Percentiles rank a stretch among this genome's conserved stretches.
These are phyloP conservation scores for Fusarium virguliforme DNA, from an alignment of 2,329 filamentous ascomycete species.

Conservation along the genomic window DNA sequence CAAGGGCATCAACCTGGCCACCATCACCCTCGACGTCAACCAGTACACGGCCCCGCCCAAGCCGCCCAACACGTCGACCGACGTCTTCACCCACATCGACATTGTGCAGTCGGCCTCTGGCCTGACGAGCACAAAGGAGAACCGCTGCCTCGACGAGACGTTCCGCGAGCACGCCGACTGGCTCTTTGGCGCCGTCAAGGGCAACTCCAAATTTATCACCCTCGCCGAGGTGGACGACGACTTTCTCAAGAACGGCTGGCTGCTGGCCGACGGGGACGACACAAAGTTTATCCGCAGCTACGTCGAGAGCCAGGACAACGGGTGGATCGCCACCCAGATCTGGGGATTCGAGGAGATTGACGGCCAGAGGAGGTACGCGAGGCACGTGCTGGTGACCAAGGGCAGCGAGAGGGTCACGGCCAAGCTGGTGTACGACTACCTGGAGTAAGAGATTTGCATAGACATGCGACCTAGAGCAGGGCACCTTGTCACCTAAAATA, in stretches of 20 bases:
- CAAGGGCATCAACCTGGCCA: conserved; percentile 79
- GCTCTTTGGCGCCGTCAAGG: conserved; percentile 82
- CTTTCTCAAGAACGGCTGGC: conserved; percentile 72
- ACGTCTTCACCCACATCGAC: conserved; percentile 73
- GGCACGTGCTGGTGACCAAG: conserved; percentile 70
- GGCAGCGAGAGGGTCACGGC: conserved; percentile 64
- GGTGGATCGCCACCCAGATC: conserved; percentile 71
- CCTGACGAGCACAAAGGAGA: conserved; percentile 75
- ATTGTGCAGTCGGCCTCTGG: conserved; percentile 82
- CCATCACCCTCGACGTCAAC: conserved; percentile 76
- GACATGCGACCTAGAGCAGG: conserved; percentile 1
- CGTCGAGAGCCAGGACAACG: conserved; percentile 68
- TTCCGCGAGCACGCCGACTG: conserved; percentile 80
- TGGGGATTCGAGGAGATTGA: conserved; percentile 74
- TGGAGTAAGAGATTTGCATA: neutral
- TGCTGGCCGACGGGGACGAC: conserved; percentile 72
- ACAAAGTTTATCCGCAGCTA: conserved; percentile 74
- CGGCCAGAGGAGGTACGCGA: conserved; percentile 67
- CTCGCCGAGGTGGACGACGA: conserved; percentile 69
- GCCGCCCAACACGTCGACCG: conserved; percentile 58
- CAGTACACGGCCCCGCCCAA: conserved; percentile 66
- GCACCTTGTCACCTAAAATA: neutral
- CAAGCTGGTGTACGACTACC: conserved; percentile 72
- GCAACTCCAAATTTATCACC: conserved; percentile 69
- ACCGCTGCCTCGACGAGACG: conserved; percentile 67